phyloP scores from a whole-genome alignment of 768 basidiomycete species.

The Tulasnella calospora region DNA sequence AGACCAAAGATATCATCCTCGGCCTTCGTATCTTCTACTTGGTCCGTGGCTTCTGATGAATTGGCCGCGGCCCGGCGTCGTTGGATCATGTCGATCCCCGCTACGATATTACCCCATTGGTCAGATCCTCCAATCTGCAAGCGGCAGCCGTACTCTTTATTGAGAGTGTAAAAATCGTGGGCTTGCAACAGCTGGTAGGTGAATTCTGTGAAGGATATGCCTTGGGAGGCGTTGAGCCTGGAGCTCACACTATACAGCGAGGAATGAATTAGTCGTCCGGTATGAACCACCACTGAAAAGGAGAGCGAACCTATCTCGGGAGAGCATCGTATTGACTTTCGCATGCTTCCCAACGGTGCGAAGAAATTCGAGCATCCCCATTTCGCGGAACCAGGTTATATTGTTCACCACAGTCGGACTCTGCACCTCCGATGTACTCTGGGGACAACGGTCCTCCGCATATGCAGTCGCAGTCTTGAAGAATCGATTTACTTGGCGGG shows the following conservation, averaged over 20 bases:
- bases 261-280: not conserved
- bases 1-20: conserved; percentile 59
- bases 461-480: conserved; percentile 63
- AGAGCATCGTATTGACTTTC: conserved; percentile 83
- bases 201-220: conserved; percentile 98
- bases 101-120: conserved; percentile 97
- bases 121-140: conserved; percentile 95
- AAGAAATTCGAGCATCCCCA: conserved; percentile 79
- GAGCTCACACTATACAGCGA: conserved; percentile 60
- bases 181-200: conserved; percentile 96
- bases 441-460: conserved; percentile 41
- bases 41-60: not conserved
- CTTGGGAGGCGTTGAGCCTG: conserved; percentile 70
- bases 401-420: conserved; percentile 54
- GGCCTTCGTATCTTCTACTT: not conserved
- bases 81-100: conserved; percentile 85
- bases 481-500: conserved; percentile 62
- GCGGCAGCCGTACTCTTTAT: conserved; percentile 59
- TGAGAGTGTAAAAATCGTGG: conserved; percentile 83
- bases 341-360: conserved; percentile 72
- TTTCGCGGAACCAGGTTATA: conserved; percentile 68
- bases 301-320: conserved; percentile 70
- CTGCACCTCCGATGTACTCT: conserved; percentile 3
- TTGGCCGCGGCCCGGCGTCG: conserved; percentile 31
- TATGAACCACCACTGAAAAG: not conserved